Evolutionary conservation across 371 early-diverging fungal genomes (phyloP), one percentile per base, ranked within the genome.

Genomic region (Mortierella sp.): DNA sequence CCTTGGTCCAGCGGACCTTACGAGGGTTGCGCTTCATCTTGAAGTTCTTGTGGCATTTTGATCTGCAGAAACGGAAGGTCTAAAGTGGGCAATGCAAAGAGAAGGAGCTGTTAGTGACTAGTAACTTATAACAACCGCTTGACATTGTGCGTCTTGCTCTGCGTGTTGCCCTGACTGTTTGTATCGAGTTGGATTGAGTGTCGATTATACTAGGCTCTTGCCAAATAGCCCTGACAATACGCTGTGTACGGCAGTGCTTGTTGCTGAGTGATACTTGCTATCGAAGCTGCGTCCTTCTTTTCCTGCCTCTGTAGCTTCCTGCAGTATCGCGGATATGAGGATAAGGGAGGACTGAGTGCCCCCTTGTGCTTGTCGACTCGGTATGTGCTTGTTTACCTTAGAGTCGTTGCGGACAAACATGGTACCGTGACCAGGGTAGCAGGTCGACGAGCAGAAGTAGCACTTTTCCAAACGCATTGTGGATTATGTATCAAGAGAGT

Each of bases 1-100:
- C 98, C 94, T 99, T 99, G 71, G 99, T 99, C 99, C 99, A 99
- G 84, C 95, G 93, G 78, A 98, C 97, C 94, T 99, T 99, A 88
- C 99, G 93, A 74, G 99, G 99, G 92, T 99, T 99, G 82, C 99
- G 96, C 95, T 99, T 99, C 96, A 97, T 97, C 90, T 99, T 99
- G 91, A 99, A 99, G 92, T 98, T 98, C 89, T 97, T 97, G 92
- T 97, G 97, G 92, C 99, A 99, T 93, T 99, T 99, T 72, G 99
- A 98, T 88, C 99, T 94, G 89, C 99, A 99, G 91, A 99, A 99
- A 73, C 97, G 95, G 91, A 99, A 99, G 43, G 94, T 93, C 95
- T 94, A 90, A 37, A 34, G 16, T 16, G 8, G 37, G 34, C 9
- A 8, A 75, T 6, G 26, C 19, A 40, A 64, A 21, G 44, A 28